Evolutionary conservation across 768 basidiomycete genomes (phyloP).

Genomic region (Sutorius australiensis): DNA sequence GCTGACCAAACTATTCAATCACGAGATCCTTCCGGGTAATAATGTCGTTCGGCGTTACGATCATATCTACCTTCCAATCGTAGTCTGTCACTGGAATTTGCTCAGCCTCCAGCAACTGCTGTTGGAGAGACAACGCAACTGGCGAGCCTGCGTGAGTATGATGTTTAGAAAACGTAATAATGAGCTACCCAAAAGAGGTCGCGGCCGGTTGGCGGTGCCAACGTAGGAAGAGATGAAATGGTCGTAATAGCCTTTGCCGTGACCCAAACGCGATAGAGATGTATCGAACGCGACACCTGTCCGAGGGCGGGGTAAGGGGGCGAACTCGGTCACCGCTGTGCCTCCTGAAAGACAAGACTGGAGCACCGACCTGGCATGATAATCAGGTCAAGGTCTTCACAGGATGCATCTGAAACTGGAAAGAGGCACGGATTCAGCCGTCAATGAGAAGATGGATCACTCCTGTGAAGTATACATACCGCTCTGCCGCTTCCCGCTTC

Average conservation of each 20-base stretch:
- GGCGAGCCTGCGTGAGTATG: slow-evolving; percentile 10
- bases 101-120: slow-evolving; percentile 54
- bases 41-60: slow-evolving; percentile 47
- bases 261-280: slow-evolving; percentile 65
- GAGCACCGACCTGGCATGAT: slow-evolving; percentile 56
- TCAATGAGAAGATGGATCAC: neutral
- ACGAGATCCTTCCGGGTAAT: slow-evolving; percentile 25
- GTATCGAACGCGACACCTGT: slow-evolving; percentile 74
- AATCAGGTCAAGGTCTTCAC: slow-evolving; percentile 55
- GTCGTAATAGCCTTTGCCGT: slow-evolving; percentile 85
- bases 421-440: slow-evolving; percentile 5
- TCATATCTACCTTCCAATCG: slow-evolving; percentile 63
- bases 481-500: slow-evolving; percentile 42
- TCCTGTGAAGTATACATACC: slow-evolving; percentile 40
- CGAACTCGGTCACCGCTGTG: slow-evolving; percentile 2
- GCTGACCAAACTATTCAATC: slow-evolving; percentile 14
- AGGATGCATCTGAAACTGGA: slow-evolving; percentile 30
- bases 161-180: slow-evolving; percentile 8
- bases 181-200: slow-evolving; percentile 57
- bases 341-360: slow-evolving; percentile 9
- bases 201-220: slow-evolving; percentile 35
- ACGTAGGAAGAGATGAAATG: slow-evolving; percentile 60
- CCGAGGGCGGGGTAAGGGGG: slow-evolving; percentile 8
- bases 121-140: slow-evolving; percentile 66
- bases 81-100: slow-evolving; percentile 50